phyloP scores from a whole-genome alignment of 805 yeast species.

The Pichia exigua region DNA sequence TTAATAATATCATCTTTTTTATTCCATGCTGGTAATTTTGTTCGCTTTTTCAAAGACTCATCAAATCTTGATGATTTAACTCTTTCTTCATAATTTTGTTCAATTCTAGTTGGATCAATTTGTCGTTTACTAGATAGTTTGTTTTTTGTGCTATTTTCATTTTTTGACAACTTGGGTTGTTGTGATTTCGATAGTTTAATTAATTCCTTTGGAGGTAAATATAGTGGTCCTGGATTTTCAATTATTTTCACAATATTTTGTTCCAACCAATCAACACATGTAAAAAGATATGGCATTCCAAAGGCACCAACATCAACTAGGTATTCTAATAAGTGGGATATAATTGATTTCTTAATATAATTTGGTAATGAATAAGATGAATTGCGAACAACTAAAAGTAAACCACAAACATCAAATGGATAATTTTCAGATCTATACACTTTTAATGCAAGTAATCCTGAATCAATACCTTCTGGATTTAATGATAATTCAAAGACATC shows the following conservation, averaged over 20 bases:
- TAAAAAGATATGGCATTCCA: conserved; percentile 65
- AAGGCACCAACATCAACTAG: conserved; percentile 36
- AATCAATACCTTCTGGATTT: conserved; percentile 24
- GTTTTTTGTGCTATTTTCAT: not conserved
- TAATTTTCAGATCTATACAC: conserved; percentile 45
- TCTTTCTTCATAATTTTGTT: conserved; percentile 27
- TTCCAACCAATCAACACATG: conserved; percentile 73
- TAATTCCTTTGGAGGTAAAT: conserved; percentile 21
- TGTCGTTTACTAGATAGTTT: conserved; percentile 15
- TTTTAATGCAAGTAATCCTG: conserved; percentile 25
- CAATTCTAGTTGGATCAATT: conserved; percentile 28
- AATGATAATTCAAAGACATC: conserved; percentile 30
- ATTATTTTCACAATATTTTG: conserved; percentile 50
- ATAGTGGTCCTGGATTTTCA: conserved; percentile 68
- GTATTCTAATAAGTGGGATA: conserved; percentile 39
- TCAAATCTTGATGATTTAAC: conserved; percentile 18
- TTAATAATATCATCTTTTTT: conserved; percentile 49
- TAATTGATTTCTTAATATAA: conserved; percentile 56
- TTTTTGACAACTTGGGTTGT: too few species aligned
- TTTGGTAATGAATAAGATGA: conserved; percentile 50
- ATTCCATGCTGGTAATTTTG: conserved; percentile 76
- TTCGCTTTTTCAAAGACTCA: conserved; percentile 35
- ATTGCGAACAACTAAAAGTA: conserved; percentile 41
- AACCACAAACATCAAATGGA: conserved; percentile 65
- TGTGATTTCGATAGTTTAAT: not conserved